Evolutionary conservation across 768 basidiomycete species (phyloP), one percentile per base, ranked within the genome.

Genomic region (Cystofilobasidium capitatum): DNA sequence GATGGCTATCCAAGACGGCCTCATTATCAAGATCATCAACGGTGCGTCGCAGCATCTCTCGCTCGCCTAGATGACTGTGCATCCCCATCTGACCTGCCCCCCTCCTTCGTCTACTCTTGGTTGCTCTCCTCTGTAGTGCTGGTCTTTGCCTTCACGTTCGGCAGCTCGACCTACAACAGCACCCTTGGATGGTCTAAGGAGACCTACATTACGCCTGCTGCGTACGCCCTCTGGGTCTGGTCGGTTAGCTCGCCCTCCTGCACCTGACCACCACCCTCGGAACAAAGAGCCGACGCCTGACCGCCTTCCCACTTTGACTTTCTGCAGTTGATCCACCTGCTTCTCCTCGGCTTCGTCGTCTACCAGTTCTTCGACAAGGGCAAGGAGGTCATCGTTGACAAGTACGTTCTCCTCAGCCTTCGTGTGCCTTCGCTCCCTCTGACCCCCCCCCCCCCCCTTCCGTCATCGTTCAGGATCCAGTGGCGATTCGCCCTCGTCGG

Each of bases 401-500:
- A 67, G 47, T 49, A 20, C 47, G 47, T 49, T 4, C 10, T 3
- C 47, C 47, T 49, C 22, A 22, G 7, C 20, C 31, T 39, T 36
- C 24, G 29, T 4, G 24, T 24, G 31, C 31, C 29, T 26, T 58
- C 33, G 20, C 10, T 14, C 33, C n/a, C 22, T 6, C 55, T 31
- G 5, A 26, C 33, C 12, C n/a, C 57, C 2, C 17, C 57, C 29
- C 22, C 55, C 12, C 51, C 10, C 31, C n/a, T n/a, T 55, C 24
- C 51, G 26, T n/a, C 37, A 7, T 35, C 8, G 22, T 17, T 33
- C 73, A 89, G 87, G 59, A 83, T 99, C 70, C 83, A 85, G 39
- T 98, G 92, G 92, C 82, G 91, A 59, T 89, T 98, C 79, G 87
- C 91, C 12, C 81, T 98, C 64, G 84, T 98, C 62, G 89, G 83